Evolutionary conservation across 768 basidiomycete genomes (phyloP).

Genomic region (Agrocybe chaxingu): DNA sequence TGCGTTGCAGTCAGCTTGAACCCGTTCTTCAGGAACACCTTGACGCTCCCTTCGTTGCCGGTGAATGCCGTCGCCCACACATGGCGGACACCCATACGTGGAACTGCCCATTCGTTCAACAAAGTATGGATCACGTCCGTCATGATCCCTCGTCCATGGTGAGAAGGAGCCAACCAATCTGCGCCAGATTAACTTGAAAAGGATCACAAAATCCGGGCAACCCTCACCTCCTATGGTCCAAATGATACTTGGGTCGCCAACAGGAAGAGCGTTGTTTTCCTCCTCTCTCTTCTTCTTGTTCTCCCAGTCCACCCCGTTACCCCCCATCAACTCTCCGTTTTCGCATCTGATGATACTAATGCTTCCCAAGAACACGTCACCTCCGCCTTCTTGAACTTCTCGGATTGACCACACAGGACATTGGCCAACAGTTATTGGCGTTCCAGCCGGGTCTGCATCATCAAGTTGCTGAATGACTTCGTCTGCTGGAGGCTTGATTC

Average conservation of each 20-base stretch:
- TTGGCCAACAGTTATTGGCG: conserved; percentile 31
- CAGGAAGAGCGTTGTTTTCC: conserved; percentile 36
- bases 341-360: conserved; percentile 31
- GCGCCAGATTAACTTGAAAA: not conserved
- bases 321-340: conserved; percentile 17
- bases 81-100: conserved; percentile 54
- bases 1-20: conserved; percentile 19
- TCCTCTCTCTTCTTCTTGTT: conserved; percentile 31
- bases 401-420: conserved; percentile 52
- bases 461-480: conserved; percentile 27
- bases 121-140: conserved; percentile 55
- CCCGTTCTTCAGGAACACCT: conserved; percentile 46
- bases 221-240: conserved; percentile 62
- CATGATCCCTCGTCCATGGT: conserved; percentile 75
- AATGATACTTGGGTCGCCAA: conserved; percentile 53
- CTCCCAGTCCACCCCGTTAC: conserved; percentile 27
- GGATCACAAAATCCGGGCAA: not conserved
- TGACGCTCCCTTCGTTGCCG: conserved; percentile 57
- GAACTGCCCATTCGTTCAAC: conserved; percentile 58
- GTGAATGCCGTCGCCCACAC: conserved; percentile 42
- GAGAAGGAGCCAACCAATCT: conserved; percentile 61
- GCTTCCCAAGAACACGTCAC: conserved; percentile 52
- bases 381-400: conserved; percentile 55
- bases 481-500: conserved; percentile 25
- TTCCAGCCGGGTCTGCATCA: conserved; percentile 18